These are phyloP conservation scores for Neurospora sp. DNA, from an alignment of 495 filamentous ascomycete species.

Conservation along the genomic window DNA sequence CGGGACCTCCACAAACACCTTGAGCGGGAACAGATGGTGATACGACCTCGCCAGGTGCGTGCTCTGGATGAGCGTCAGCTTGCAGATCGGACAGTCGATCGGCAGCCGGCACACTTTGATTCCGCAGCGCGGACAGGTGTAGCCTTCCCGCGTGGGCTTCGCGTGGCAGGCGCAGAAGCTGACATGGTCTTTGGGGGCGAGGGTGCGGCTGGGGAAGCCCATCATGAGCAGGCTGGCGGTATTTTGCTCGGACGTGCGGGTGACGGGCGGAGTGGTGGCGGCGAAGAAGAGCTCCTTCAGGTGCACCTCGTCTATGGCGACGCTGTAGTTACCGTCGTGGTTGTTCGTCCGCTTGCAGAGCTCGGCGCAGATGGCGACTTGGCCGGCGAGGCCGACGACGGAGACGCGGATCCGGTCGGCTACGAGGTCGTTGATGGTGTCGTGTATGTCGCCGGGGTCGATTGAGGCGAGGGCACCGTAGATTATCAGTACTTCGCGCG, in stretches of 20 bases:
- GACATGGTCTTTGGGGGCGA: conserved; percentile 55
- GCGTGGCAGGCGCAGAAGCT: conserved; percentile 84
- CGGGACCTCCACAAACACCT: conserved; percentile 81
- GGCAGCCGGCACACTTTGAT: conserved; percentile 87
- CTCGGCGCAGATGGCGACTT: conserved; percentile 85
- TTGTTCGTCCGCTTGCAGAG: conserved; percentile 81
- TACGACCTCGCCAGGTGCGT: conserved; percentile 92
- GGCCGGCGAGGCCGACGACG: conserved; percentile 81
- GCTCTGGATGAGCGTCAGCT: conserved; percentile 88
- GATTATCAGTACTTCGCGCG: conserved; percentile 81
- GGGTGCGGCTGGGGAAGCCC: conserved; percentile 93
- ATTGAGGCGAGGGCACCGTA: conserved; percentile 83
- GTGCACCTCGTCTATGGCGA: conserved; percentile 81
- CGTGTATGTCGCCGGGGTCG: conserved; percentile 91
- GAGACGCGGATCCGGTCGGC: conserved; percentile 74
- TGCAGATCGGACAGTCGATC: conserved; percentile 83
- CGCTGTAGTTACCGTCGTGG: conserved; percentile 62
- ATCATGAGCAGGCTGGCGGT: conserved; percentile 83
- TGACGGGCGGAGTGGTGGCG: conserved; percentile 78
- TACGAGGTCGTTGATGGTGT: conserved; percentile 69
- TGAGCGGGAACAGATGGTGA: conserved; percentile 88
- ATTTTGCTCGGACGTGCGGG: conserved; percentile 55
- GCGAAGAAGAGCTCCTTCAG: conserved; percentile 83
- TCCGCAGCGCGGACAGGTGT: conserved; percentile 79
- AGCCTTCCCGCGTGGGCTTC: conserved; percentile 75